Percentiles rank a stretch among this genome's conserved stretches.
phyloP scores from a whole-genome alignment of 2,329 filamentous ascomycete species.

The Aspergillus sp. region DNA sequence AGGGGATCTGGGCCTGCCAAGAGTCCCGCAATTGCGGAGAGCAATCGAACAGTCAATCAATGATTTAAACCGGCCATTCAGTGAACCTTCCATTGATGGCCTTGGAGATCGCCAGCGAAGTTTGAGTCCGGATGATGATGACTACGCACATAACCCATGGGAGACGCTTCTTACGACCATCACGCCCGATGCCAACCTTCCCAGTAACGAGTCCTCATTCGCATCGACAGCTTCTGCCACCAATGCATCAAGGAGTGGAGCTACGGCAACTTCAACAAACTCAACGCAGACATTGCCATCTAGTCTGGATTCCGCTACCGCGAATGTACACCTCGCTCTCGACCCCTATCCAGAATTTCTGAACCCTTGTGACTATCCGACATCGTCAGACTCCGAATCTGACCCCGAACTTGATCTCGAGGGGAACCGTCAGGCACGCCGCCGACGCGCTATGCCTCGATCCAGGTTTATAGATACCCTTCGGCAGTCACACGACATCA shows the following conservation, averaged over 20 bases:
- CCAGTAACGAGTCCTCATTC: conserved; percentile 77
- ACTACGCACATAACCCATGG: conserved; percentile 57
- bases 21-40: conserved; percentile 24
- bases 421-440: conserved; percentile 13
- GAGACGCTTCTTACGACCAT: conserved; percentile 74
- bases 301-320: conserved; percentile 13
- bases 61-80: conserved; percentile 14
- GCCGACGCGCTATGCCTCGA: conserved; percentile 9
- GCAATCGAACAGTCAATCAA: conserved; percentile 29
- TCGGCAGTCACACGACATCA: conserved; percentile 18
- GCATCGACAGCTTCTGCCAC: conserved; percentile 46
- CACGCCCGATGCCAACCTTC: conserved; percentile 71
- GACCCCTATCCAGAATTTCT: conserved; percentile 30
- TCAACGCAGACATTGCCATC: conserved; percentile 39
- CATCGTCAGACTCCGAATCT: conserved; percentile 28
- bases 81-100: conserved; percentile 51
- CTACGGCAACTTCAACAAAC: conserved; percentile 31
- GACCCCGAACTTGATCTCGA: conserved; percentile 24
- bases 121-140: conserved; percentile 56
- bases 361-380: conserved; percentile 33
- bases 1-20: conserved; percentile 14
- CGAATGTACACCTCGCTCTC: conserved; percentile 21
- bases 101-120: conserved; percentile 80
- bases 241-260: conserved; percentile 17
- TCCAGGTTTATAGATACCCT: conserved; percentile 13